A percentile compares a stretch with the other conserved stretches of the same genome.
These are phyloP conservation scores for Vitis hybrid DNA, from an alignment of 177 flowering plant genomes.

Conservation along the genomic window DNA sequence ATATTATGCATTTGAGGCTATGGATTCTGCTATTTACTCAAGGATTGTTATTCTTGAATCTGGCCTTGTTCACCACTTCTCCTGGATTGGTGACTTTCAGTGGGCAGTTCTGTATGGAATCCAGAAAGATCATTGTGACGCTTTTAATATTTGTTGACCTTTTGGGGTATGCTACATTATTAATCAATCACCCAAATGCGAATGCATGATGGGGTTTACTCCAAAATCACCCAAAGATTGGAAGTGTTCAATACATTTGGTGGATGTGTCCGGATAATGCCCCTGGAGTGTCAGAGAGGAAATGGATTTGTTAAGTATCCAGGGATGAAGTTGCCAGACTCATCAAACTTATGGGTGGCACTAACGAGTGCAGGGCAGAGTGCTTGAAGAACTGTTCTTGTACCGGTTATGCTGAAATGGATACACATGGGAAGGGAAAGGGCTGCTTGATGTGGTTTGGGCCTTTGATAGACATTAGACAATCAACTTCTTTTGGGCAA, in stretches of 20 bases:
- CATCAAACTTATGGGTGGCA: no score
- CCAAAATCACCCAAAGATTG: constrained; percentile 27
- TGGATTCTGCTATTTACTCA: background rate
- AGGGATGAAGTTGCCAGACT: no score
- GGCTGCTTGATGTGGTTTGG: no score
- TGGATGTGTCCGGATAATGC: no score
- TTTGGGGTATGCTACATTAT: constrained; percentile 9
- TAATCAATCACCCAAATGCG: constrained; percentile 10
- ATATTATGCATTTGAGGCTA: background rate
- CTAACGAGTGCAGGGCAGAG: no score
- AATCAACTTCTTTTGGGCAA: no score
- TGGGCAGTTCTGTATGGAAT: background rate
- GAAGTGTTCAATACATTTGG: constrained; percentile 24
- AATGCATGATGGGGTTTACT: constrained; percentile 33
- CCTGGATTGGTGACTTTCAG: background rate
- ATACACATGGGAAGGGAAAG: no score
- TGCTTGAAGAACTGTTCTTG: no score
- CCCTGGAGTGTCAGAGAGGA: no score
- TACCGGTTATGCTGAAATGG: no score
- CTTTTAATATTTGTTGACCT: constrained; percentile 15
- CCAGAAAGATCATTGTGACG: constrained; percentile 17
- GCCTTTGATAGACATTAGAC: no score
- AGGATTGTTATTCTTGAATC: background rate
- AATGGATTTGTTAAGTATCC: no score
- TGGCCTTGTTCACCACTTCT: background rate